Conservation (phyloP, 2,329 filamentous ascomycete genomes). For the Samsoniella hepiali region DNA sequence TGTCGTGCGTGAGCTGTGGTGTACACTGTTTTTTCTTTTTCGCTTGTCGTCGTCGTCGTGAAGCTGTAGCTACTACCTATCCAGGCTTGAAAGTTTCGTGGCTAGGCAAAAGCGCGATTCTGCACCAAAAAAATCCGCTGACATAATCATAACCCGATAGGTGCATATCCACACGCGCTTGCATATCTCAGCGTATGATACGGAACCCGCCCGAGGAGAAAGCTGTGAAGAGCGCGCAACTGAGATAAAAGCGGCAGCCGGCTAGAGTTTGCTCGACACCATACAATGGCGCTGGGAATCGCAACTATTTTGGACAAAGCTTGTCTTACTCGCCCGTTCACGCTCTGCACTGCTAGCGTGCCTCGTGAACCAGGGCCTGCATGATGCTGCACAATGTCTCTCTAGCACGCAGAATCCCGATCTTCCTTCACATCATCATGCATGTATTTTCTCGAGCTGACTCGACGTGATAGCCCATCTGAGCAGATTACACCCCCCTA, state of each 20-base stretch:
- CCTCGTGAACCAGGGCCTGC: not conserved
- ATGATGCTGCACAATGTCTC: not conserved
- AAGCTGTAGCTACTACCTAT: too few relatives aligned
- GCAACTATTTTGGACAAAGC: not conserved
- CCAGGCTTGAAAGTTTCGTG: slow-evolving; percentile 11
- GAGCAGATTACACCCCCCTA: too few relatives aligned
- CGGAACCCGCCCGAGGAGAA: not conserved
- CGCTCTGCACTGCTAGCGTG: not conserved
- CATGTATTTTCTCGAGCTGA: not conserved
- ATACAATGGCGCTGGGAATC: not conserved
- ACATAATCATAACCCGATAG: slow-evolving; percentile 11
- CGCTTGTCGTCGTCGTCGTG: not conserved
- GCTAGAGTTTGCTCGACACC: not conserved
- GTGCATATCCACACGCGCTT: not conserved
- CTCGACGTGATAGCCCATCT: not conserved
- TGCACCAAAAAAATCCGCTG: slow-evolving; percentile 5
- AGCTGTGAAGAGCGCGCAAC: not conserved
- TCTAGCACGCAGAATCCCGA: not conserved
- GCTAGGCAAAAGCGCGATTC: slow-evolving; percentile 8
- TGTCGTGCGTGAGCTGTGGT: not conserved
- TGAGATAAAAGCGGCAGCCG: slow-evolving; percentile 1
- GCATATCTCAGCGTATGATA: slow-evolving; percentile 4
- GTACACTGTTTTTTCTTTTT: not conserved
- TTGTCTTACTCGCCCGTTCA: not conserved
- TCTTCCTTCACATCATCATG: not conserved